phyloP scores from a whole-genome alignment of 1,139 yeast species.

The Yamadazyma atlantica region DNA sequence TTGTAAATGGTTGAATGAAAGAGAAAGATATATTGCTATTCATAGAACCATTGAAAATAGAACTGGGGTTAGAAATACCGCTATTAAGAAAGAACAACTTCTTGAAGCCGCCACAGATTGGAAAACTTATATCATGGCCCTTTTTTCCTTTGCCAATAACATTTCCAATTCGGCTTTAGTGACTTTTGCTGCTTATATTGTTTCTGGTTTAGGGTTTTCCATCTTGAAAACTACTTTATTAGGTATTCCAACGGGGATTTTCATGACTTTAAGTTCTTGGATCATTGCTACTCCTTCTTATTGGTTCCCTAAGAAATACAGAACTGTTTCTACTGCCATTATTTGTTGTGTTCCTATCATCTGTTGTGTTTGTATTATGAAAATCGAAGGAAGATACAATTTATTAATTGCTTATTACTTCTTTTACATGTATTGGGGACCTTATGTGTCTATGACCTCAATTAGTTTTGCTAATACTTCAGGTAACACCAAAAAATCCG shows the following conservation, averaged over 20 bases:
- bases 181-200: conserved; percentile 45
- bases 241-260: conserved; percentile 52
- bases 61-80: conserved; percentile 44
- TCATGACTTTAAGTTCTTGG: conserved; percentile 14
- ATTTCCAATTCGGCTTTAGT: conserved; percentile 43
- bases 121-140: conserved; percentile 43
- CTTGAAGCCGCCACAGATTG: conserved; percentile 47
- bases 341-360: conserved; percentile 38
- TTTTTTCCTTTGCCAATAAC: conserved; percentile 39
- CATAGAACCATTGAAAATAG: conserved; percentile 20
- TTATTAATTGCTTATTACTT: conserved; percentile 29
- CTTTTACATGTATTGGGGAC: conserved; percentile 23
- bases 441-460: conserved; percentile 23
- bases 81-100: conserved; percentile 42
- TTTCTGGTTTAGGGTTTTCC: conserved; percentile 29
- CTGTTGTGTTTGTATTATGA: conserved; percentile 36
- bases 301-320: conserved; percentile 16
- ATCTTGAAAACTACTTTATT: conserved; percentile 50
- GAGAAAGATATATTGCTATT: conserved; percentile 16
- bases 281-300: conserved; percentile 15
- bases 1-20: conserved; percentile 25
- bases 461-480: conserved; percentile 25
- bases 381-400: conserved; percentile 15
- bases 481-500: conserved; percentile 25
- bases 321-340: conserved; percentile 15